Percentiles rank a stretch among this genome's conserved stretches.
phyloP scores from a whole-genome alignment of 441 rosid species.

The Erodium texanum region DNA sequence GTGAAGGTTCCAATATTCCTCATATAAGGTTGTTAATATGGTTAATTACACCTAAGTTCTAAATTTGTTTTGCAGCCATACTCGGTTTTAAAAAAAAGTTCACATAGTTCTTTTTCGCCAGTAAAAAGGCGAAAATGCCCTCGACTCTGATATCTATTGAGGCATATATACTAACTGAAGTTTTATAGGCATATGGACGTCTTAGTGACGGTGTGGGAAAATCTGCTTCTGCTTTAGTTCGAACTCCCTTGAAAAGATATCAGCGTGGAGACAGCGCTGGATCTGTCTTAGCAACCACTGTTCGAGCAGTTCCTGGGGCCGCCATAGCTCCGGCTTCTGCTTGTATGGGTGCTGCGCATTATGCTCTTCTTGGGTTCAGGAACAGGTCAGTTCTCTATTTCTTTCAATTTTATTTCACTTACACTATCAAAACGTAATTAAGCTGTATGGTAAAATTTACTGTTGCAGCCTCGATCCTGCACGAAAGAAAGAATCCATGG shows the following conservation, averaged over 20 bases:
- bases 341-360: conserved; percentile 74
- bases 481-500: conserved; percentile 88
- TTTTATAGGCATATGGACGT: conserved; percentile 70
- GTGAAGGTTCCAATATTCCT: conserved; percentile 29
- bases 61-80: too few species aligned
- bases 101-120: too few species aligned
- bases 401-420: too few species aligned
- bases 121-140: too few species aligned
- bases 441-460: conserved; percentile 13
- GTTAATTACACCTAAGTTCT: too few species aligned
- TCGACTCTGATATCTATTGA: too few species aligned
- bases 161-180: conserved; percentile 7
- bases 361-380: conserved; percentile 78
- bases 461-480: conserved; percentile 90
- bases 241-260: conserved; percentile 61
- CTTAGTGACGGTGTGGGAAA: conserved; percentile 87
- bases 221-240: conserved; percentile 84
- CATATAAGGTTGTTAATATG: too few species aligned
- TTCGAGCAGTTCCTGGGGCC: conserved; percentile 87
- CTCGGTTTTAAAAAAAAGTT: too few species aligned
- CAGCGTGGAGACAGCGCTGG: conserved; percentile 91
- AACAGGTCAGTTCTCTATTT: conserved; percentile 43
- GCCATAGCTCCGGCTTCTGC: conserved; percentile 90
- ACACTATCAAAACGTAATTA: background rate
- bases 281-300: conserved; percentile 74